These are phyloP conservation scores for Crithidia acanthocephali DNA, from an alignment of 208 protist genomes.

Conservation along the genomic window DNA sequence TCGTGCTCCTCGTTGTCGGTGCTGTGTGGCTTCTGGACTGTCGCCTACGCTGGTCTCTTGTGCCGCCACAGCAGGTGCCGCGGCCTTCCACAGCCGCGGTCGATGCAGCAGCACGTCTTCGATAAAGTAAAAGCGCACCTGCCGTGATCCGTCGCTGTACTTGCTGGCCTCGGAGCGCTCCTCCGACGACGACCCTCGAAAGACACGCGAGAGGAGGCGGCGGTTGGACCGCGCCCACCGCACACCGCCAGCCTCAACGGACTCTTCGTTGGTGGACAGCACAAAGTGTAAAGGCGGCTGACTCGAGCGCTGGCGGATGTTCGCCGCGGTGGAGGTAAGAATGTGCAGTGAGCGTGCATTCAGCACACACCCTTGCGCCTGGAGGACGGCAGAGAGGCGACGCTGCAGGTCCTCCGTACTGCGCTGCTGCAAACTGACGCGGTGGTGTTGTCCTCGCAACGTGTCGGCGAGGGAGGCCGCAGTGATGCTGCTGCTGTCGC, in stretches of 20 bases:
- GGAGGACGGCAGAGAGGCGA: slow-evolving; percentile 19
- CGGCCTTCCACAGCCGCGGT: not conserved
- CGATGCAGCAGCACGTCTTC: slow-evolving; percentile 56
- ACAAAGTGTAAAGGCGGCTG: slow-evolving; percentile 71
- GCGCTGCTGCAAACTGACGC: slow-evolving; percentile 12
- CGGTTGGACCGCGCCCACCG: slow-evolving; percentile 63
- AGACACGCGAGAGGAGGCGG: slow-evolving; percentile 76
- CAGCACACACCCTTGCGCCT: not conserved
- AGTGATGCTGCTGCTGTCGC: slow-evolving; percentile 7
- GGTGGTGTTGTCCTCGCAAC: slow-evolving; percentile 8
- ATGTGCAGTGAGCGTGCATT: slow-evolving; percentile 25
- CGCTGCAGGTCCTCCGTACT: slow-evolving; percentile 39
- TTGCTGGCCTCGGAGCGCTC: slow-evolving; percentile 33
- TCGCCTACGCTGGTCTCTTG: too few species aligned
- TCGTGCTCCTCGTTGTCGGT: slow-evolving; percentile 4
- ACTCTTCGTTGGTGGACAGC: slow-evolving; percentile 3
- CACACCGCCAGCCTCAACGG: slow-evolving; percentile 30
- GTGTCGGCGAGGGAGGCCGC: slow-evolving; percentile 23
- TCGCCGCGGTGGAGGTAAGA: slow-evolving; percentile 41
- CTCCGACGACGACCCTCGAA: slow-evolving; percentile 33
- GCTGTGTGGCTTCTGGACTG: not conserved
- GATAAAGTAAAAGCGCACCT: slow-evolving; percentile 77
- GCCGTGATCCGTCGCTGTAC: slow-evolving; percentile 62
- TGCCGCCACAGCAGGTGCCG: not conserved
- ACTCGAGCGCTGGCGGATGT: slow-evolving; percentile 37